Evolutionary conservation across 306 rosid genomes (phyloP).

Genomic region (Pterocarpus santalinus): DNA sequence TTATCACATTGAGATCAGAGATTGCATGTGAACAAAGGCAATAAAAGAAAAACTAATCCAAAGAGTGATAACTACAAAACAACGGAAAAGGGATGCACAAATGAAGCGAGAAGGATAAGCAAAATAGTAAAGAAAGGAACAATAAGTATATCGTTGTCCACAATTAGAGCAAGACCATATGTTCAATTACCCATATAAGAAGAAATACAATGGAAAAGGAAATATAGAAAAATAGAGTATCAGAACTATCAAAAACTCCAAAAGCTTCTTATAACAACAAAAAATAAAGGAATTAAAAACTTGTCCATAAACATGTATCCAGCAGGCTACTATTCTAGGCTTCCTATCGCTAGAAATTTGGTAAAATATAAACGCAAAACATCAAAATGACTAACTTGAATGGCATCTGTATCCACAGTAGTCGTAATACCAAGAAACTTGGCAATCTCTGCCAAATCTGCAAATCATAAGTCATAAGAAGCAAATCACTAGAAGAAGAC

Average conservation of each 20-base stretch:
- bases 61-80: slow-evolving; percentile 2
- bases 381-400: slow-evolving; percentile 72
- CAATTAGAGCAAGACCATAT: slow-evolving; percentile 27
- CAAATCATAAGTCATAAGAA: slow-evolving; percentile 43
- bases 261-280: slow-evolving; percentile 20
- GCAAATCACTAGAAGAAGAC: slow-evolving; percentile 29
- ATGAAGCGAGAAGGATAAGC: slow-evolving; percentile 16
- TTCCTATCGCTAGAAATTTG: not conserved
- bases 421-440: slow-evolving; percentile 86
- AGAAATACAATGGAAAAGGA: slow-evolving; percentile 26
- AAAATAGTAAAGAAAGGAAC: not conserved
- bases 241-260: slow-evolving; percentile 10
- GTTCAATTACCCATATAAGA: slow-evolving; percentile 15
- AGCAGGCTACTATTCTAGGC: slow-evolving; percentile 9
- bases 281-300: slow-evolving; percentile 22
- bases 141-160: slow-evolving; percentile 1
- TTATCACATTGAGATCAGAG: not conserved
- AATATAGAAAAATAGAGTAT: slow-evolving; percentile 19
- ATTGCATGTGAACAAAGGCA: slow-evolving; percentile 10
- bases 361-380: slow-evolving; percentile 5
- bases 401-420: slow-evolving; percentile 83
- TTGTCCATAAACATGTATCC: slow-evolving; percentile 8
- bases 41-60: slow-evolving; percentile 7
- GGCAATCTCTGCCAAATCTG: slow-evolving; percentile 95
- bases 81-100: slow-evolving; percentile 6